Base-by-base conservation (phyloP, 495 filamentous ascomycete species). In the Daldinia concentrica region DNA sequence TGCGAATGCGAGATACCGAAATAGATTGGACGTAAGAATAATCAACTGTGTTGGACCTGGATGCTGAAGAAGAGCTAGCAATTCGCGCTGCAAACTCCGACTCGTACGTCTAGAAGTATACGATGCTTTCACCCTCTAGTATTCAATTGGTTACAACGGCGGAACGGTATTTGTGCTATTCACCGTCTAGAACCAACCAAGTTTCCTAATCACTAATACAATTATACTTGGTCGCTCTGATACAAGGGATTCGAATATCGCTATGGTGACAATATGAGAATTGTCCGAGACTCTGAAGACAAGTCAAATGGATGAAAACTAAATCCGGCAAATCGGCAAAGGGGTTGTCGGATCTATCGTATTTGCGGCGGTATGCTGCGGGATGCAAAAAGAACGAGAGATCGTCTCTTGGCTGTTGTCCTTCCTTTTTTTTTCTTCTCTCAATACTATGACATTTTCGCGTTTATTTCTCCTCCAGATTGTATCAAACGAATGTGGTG, bases 401-500 rank as follows among this genome's bases (percentile, higher is more conserved):
- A 15, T 29, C 29, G 57, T 52, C 51, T 69, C 71, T 73, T 73
- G 66, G 62, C 36, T 63, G 6, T 52, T 55, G 12, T 62, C 41
- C 61, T 63, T 52, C 22, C 59, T 37, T 54, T 58, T 26, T 68
- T 60, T 41, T 62, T 73, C 30, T 1, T 56, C 14, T 11, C 34
- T 57, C 50, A 73, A 59, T 66, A 41, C 58, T 58, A 51, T 58
- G 36, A 63, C 71, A 73, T 73, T 39, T 43, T 64, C 61, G 41
- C 54, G 52, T 63, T 63, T 66, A 3, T 36, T 48, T 36, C 37
- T 62, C 37, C 52, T 65, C 36, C n/a, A 22, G 29, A 69, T 50
- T 62, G 19, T 29, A 62, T 43, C 50, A 69, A 73, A 73, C 66
- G 71, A 73, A 62, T 45, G 71, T 73, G 48, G 56, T 61, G 61